Evolutionary conservation across 2,329 filamentous ascomycete species (phyloP), one percentile per base, ranked within the genome.

Genomic region (Ceratocystiopsis sp.): DNA sequence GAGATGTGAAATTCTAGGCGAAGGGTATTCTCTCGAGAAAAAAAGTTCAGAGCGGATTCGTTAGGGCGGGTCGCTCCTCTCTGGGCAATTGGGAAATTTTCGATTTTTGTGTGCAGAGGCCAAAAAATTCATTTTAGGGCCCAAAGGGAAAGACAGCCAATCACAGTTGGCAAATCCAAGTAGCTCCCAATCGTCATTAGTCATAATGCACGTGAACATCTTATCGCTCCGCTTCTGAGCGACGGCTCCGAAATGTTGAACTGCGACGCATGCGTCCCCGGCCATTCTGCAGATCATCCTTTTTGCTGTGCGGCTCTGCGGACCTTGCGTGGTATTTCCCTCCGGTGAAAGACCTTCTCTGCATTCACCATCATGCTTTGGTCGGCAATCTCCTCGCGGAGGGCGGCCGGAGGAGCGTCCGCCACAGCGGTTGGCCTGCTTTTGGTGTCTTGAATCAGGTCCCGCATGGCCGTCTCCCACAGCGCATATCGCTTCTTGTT

Each of bases 301-400:
- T 35, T 35, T 15, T 16, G 14, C 13, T 45, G 44, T 2, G 37
- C 25, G 18, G 38, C 18, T 7, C 38, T 47, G 48, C 66, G 66
- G 10, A 62, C 63, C n/a, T 60, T 52, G 29, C 68, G 63, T 4
- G 67, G 65, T 11, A 71, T 55, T 47, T 73, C 70, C 48, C 70
- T 70, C 36, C 75, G 67, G 37, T 67, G 61, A 47, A 69, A 73
- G 11, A 59, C 57, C 42, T 61, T 62, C 21, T 73, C 69, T 2
- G 71, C 65, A 48, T 79, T 76, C 33, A 79, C 74, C 55, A 79
- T 73, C 63, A 77, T 75, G 53, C 73, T 78, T 50, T 75, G 67
- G 46, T 79, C 74, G 3, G 73, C 71, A 51, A 71, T 72, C 49
- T 77, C 72, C 16, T 52, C 57, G 49, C 46, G 53, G 49, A 45